These are phyloP conservation scores for Phtheirospermum japonicum DNA, from an alignment of 257 asterid species.

Conservation along the genomic window DNA sequence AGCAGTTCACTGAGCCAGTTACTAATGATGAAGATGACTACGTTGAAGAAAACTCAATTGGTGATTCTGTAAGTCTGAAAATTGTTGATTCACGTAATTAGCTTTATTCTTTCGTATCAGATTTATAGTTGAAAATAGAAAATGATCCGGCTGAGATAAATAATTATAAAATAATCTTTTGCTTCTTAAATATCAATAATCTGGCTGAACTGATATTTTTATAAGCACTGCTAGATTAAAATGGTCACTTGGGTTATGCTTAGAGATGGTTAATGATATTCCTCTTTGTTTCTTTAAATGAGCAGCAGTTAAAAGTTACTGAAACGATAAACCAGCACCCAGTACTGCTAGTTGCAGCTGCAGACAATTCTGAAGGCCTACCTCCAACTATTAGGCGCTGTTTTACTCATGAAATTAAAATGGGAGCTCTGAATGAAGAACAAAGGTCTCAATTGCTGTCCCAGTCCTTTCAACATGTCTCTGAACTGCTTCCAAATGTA, in stretches of 20 bases:
- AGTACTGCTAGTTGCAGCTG: slow-evolving; percentile 79
- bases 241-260: slow-evolving; percentile 20
- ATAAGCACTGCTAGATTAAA: slow-evolving; percentile 6
- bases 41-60: slow-evolving; percentile 45
- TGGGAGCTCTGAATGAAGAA: slow-evolving; percentile 76
- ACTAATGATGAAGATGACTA: slow-evolving; percentile 43
- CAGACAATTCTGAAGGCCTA: slow-evolving; percentile 82
- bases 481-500: slow-evolving; percentile 65
- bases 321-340: slow-evolving; percentile 57
- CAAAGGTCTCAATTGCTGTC: slow-evolving; percentile 76
- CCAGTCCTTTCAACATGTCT: slow-evolving; percentile 54
- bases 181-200: slow-evolving; percentile 9
- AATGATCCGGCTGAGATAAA: not conserved
- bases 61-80: slow-evolving; percentile 48
- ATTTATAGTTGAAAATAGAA: slow-evolving; percentile 1
- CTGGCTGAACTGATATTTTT: slow-evolving; percentile 3
- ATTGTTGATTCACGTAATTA: slow-evolving; percentile 20
- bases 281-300: slow-evolving; percentile 24
- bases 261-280: slow-evolving; percentile 20
- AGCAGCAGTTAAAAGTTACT: slow-evolving; percentile 42
- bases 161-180: not conserved
- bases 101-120: slow-evolving; percentile 12
- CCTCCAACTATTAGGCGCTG: slow-evolving; percentile 87
- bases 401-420: slow-evolving; percentile 86
- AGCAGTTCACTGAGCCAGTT: slow-evolving; percentile 74